Evolutionary conservation across 441 rosid genomes (phyloP), one percentile per base, ranked within the genome.

Genomic region (Aleurites moluccanus): DNA sequence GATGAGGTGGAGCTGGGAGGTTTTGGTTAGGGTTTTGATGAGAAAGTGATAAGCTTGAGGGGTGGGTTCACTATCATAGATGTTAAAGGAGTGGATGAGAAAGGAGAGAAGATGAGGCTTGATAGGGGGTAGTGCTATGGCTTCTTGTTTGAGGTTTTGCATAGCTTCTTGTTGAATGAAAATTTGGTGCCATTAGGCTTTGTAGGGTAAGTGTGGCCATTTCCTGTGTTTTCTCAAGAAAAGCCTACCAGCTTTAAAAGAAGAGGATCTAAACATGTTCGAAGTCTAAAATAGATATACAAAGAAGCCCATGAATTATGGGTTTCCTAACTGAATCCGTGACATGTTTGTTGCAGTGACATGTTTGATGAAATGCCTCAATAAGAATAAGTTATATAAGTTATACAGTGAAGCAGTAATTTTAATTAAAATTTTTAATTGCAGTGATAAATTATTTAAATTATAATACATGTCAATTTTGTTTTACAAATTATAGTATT

Each of bases 21-120:
- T 60, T 50, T 77, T 73, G 40, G 88, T 63, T 33, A 94, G 75
- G 80, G 83, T 81, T 85, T 81, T 85, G 78, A 94, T 52, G 70
- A 92, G 53, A 35, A 87, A 85, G 63, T 56, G 78, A 78, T 87
- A 94, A 20, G 98, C 91, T 71, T 86, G 77, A 11, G 94, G 93
- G 5, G 91, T 84, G 6, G 92, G 94, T 45, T 83, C 75, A 21
- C 85, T 81, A 78, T 76, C 72, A 73, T 85, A 84, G 76, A 85
- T 70, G 57, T 13, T 27, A 76, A 88, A 88, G 20, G 95, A 89
- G 79, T 73, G 78, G 18, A 76, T 8, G 7, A 89, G 90, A 49
- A 85, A 81, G 64, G 81, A 84, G 6, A 89, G 80, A 42, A 76
- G 64, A 66, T 27, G 45, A 40, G 83, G 67, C 53, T 76, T 62